Evolutionary conservation across 129 eudicot species (phyloP).

Genomic region (Oenanthe sinensis): DNA sequence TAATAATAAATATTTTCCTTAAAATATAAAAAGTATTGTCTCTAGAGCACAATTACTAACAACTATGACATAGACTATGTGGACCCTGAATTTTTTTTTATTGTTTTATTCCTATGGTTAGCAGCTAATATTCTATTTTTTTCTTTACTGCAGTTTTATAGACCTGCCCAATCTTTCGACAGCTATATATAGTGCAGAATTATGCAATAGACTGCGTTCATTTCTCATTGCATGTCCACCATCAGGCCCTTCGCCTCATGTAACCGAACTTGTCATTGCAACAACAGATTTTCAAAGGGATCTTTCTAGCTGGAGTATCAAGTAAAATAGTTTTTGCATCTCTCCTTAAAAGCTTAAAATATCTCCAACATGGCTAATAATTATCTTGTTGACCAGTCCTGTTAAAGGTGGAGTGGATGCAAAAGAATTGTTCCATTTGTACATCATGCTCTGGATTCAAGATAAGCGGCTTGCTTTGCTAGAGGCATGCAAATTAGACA

Average conservation of each 20-base stretch:
- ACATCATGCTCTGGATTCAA: constrained; percentile 76
- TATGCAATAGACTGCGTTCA: constrained; percentile 62
- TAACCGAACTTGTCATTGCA: constrained; percentile 77
- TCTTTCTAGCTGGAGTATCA: constrained; percentile 72
- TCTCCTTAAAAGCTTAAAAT: not conserved
- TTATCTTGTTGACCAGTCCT: constrained; percentile 32
- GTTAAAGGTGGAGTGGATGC: constrained; percentile 91
- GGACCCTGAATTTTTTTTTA: not conserved
- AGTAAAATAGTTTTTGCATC: constrained; percentile 20
- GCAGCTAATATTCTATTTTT: not conserved
- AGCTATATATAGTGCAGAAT: constrained; percentile 72
- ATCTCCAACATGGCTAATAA: not conserved
- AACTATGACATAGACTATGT: too few species aligned
- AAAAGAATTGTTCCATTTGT: constrained; percentile 75
- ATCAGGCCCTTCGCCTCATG: constrained; percentile 60
- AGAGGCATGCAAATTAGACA: constrained; percentile 69
- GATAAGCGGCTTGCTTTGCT: constrained; percentile 75
- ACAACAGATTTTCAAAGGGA: constrained; percentile 83
- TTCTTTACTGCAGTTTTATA: constrained; percentile 46
- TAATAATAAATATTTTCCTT: too few species aligned
- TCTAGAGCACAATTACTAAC: too few species aligned
- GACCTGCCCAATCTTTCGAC: constrained; percentile 83
- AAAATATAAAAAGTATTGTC: too few species aligned
- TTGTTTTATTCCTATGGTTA: not conserved
- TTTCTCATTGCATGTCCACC: constrained; percentile 85